A percentile compares a stretch with the other conserved stretches of the same genome.
Evolutionary conservation across 345 rosid species (phyloP).

Genomic region (Excoecaria agallocha): DNA sequence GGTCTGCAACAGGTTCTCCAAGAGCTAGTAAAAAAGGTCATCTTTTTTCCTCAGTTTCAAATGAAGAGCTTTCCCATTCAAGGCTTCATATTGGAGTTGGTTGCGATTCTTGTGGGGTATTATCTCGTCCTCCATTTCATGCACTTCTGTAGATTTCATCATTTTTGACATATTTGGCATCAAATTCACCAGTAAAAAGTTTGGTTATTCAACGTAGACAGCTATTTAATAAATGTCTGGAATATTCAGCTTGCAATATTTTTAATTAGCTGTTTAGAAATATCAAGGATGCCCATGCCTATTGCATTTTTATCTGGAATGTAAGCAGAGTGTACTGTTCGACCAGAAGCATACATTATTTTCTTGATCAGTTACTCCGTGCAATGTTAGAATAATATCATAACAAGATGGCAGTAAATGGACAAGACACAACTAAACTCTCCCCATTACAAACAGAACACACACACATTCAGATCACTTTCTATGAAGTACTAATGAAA

Average conservation of each 20-base stretch:
- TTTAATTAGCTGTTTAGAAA: neutral
- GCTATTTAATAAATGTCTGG: neutral
- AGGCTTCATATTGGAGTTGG: constrained; percentile 45
- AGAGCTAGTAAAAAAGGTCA: constrained; percentile 25
- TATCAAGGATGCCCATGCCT: neutral
- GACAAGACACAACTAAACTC: neutral
- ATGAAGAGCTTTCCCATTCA: constrained; percentile 11
- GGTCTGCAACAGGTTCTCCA: constrained; percentile 35
- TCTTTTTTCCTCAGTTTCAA: constrained; percentile 5
- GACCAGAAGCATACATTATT: neutral
- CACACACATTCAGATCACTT: neutral
- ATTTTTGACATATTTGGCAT: neutral
- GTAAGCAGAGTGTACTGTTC: neutral
- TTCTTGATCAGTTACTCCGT: neutral
- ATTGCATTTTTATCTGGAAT: neutral
- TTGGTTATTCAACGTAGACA: neutral
- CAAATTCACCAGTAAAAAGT: neutral
- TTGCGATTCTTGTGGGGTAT: constrained; percentile 81
- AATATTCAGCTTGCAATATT: neutral
- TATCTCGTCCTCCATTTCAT: constrained; percentile 6
- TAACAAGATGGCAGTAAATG: neutral
- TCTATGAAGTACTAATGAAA: neutral
- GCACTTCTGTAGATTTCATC: neutral
- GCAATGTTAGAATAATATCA: neutral
- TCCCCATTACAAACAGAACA: neutral